Base-by-base conservation (phyloP, 2,329 filamentous ascomycete species). In the Neurospora sp. region DNA sequence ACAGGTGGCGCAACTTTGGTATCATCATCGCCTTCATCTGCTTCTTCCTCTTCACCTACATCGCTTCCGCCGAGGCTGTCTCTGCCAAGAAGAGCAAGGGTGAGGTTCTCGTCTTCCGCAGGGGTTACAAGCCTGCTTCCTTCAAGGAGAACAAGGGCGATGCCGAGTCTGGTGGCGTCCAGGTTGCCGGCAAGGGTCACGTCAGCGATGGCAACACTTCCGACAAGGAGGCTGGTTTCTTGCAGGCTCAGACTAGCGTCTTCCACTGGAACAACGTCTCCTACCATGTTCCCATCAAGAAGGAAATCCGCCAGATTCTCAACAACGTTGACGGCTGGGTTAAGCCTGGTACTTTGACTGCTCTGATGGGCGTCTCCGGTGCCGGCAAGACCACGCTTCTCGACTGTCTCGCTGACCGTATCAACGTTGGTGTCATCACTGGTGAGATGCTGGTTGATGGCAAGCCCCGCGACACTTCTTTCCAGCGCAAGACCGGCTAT, bases 311-410 rank as follows among this genome's bases (percentile, higher is more conserved):
- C 17, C 88, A 90, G 62, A 91, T 97, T 76, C 83, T 97, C 71
- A 90, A 97, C 75, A 84, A 96, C 72, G 92, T 97, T 13, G 91
- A 96, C 77, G 94, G 94, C 42, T 97, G 93, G 92, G 93, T 97
- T 71, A 96, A 96, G 80, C 94, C 94, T 3, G 94, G 94, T 71
- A 97, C 93, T 17, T 80, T 97, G 69, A 97, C 93, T 13, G 93
- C 93, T 46, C 84, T 97, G 3, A 97, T 97, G 93, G 92, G 93
- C 81, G 92, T 94, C 8, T 93, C 91, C 39, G 93, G 94, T 74
- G 94, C 94, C n/a, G 94, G 94, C 71, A 97, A 97, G 80, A 97
- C 94, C 0, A 97, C 94, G 0, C 86, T 97, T 38, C 82, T 97
- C 39, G 92, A 97, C 80, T 92, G 92, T 42, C 84, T 97, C 73